Evolutionary conservation across 257 asterid genomes (phyloP), one percentile per base, ranked within the genome.

Genomic region (Agastache rugosa): DNA sequence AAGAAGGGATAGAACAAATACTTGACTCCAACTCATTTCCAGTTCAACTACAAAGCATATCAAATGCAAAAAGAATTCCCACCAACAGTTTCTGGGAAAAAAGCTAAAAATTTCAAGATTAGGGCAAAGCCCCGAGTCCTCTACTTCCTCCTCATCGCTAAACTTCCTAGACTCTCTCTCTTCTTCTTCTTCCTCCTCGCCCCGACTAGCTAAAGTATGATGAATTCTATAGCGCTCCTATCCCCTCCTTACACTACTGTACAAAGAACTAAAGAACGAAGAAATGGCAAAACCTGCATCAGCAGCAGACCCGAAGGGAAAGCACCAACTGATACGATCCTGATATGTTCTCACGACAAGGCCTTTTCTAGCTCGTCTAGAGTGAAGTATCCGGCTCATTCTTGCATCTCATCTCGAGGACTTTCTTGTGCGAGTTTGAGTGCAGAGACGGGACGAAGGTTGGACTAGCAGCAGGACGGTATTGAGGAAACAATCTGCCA

Each of bases 361-460:
- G 37, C 37, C 37, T 31, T 31, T 31, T 5, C 16, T 61, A 39
- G 8, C 42, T 15, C 35, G 6, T 23, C 29, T 66, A 56, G 34
- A 47, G 35, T 41, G 65, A 61, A 59, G 72, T 50, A 3, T 48
- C 25, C 1, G 76, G 45, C 54, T 25, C 87, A 11, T 19, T 25
- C 62, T 73, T 80, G 83, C 23, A 76, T 59, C 93, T 81, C 91
- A 86, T 88, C 77, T 86, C 89, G 3, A 79, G 27, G 20, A 88
- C 91, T 45, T 88, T 85, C 83, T 77, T 84, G 82, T 88, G 90
- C n/a, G 91, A 86, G 82, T 86, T 88, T 7, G 93, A 88, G 75
- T 88, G 93, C 76, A 86, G 48, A 8, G 84, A 75, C 0, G 90
- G 88, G 23, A 86, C 74, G 44, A 86, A 88, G 15, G 91, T 86